A percentile compares a stretch with the other conserved stretches of the same genome.
Evolutionary conservation across 441 rosid genomes (phyloP).

Genomic region (Populus hybrid): DNA sequence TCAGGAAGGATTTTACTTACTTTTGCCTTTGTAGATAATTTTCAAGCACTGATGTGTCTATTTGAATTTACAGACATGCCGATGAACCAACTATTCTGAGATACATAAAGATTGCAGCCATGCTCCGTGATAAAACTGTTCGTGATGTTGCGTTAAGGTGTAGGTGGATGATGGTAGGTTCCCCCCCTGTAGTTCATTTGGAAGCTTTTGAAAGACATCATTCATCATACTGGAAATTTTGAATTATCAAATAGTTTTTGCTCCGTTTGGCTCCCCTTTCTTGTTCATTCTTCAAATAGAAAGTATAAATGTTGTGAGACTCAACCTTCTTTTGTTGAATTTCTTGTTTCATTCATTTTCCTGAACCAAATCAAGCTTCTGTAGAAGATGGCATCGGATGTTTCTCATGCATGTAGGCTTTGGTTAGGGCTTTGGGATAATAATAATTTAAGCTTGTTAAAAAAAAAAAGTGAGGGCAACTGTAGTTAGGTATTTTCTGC

Average conservation of each 20-base stretch:
- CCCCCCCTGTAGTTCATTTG: constrained; percentile 1
- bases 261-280: background rate
- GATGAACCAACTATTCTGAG: constrained; percentile 78
- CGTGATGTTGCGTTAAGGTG: constrained; percentile 99
- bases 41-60: background rate
- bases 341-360: background rate
- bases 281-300: background rate
- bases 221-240: background rate
- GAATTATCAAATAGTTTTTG: background rate
- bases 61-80: constrained; percentile 42
- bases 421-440: background rate
- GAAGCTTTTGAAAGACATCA: background rate
- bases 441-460: background rate
- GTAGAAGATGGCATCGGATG: background rate
- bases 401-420: background rate
- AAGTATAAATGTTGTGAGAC: background rate
- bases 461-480: background rate
- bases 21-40: background rate
- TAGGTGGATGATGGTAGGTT: constrained; percentile 87
- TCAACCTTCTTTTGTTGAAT: background rate
- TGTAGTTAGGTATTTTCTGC: background rate
- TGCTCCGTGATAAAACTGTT: constrained; percentile 76
- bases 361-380: background rate
- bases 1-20: background rate
- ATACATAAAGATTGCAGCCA: constrained; percentile 89